Percentiles rank a stretch among this genome's conserved stretches.
phyloP scores from a whole-genome alignment of 129 eudicot genomes.

The Saposhnikovia divaricata region DNA sequence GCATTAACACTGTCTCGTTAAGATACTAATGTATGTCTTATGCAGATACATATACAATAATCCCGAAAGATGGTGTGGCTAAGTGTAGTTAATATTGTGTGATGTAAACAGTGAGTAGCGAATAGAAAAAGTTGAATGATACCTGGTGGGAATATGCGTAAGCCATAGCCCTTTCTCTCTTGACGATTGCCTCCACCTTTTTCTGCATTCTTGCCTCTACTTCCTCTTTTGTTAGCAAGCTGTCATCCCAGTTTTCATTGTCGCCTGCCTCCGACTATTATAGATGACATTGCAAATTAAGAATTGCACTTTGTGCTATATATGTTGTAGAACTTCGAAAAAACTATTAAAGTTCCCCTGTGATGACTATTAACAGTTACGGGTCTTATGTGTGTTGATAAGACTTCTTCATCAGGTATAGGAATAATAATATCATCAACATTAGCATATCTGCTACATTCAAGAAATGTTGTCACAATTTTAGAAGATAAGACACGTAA shows the following conservation, averaged over 20 bases:
- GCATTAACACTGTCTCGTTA: neutral
- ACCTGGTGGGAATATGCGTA: constrained; percentile 99
- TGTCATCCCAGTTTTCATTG: constrained; percentile 81
- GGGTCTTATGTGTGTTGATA: neutral
- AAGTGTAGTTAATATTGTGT: neutral
- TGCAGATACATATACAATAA: neutral
- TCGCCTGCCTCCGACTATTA: constrained; percentile 38
- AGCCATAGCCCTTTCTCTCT: constrained; percentile 97
- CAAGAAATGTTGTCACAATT: neutral
- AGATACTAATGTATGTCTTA: neutral
- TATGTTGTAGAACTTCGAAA: neutral
- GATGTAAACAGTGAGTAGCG: neutral
- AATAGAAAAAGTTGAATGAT: neutral
- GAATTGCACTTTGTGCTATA: neutral
- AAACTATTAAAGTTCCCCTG: neutral
- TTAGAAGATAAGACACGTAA: neutral
- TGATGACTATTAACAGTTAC: too few species aligned
- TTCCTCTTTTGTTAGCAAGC: constrained; percentile 86
- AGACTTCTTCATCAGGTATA: neutral
- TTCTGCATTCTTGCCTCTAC: constrained; percentile 56
- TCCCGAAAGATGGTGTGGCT: neutral
- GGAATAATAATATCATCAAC: neutral
- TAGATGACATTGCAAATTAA: neutral
- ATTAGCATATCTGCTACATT: neutral
- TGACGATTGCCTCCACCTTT: constrained; percentile 75